Evolutionary conservation across 2,329 filamentous ascomycete genomes (phyloP), one percentile per base, ranked within the genome.

Genomic region (Lecanicillium sp.): DNA sequence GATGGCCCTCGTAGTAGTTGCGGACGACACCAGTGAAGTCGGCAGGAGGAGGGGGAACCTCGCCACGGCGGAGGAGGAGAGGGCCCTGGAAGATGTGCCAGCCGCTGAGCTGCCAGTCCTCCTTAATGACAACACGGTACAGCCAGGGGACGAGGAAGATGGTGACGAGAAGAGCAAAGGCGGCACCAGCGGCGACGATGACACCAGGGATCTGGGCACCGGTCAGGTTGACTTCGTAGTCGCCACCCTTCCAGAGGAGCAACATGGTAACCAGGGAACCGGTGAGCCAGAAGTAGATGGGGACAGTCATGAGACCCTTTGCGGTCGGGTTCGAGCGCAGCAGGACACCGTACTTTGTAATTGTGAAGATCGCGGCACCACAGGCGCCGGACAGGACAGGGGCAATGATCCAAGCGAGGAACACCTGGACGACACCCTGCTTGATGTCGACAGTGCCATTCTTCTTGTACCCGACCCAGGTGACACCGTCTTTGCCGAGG

Each of bases 401-500:
- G 2, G 77, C 75, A 44, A 79, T 74, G 46, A 71, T 66, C 74
- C 76, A 78, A 10, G 74, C 74, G 13, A 78, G 68, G 46, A 78
- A 75, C 17, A 80, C 73, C 44, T 76, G 74, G 28, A 71, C 69
- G 6, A 79, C 77, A 44, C 76, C 72, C 9, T 57, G 49, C 42
- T 61, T 63, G 46, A 70, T 59, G 41, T 53, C 48, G 10, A 54
- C 50, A 11, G 49, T 54, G 1, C 62, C 62, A 7, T 50, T 40
- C 3, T 69, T 51, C 9, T 57, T 61, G 42, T 69, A 58, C 32
- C 58, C 70, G 12, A 67, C 53, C 72, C 78, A 81, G 40, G 69
- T 65, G 35, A 81, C 62, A 44, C 71, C 69, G 2, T 57, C 41
- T 3, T 62, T 56, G 5, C 76, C 76, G 19, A 79, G 58, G 9